Percentiles rank a stretch among this genome's conserved stretches.
Conservation (phyloP, 225 moss, liverwort and hornwort species). For the Pseudoscleropodium purum region DNA sequence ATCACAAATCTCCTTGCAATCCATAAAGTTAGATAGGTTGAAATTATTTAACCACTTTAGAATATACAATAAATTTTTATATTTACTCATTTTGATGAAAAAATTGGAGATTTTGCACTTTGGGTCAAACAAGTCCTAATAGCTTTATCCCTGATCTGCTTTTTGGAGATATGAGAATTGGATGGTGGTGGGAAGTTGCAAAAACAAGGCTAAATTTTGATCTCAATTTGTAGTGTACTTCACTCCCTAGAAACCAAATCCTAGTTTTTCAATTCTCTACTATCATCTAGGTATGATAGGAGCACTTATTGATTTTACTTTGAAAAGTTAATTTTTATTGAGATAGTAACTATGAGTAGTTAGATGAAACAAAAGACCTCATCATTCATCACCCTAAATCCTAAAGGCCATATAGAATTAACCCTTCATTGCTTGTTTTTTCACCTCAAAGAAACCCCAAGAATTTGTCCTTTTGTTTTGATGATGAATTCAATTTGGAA, state of each 20-base stretch:
- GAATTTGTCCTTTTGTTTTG: not conserved
- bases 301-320: not conserved
- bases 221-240: not conserved
- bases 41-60: not conserved
- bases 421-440: rapidly evolving
- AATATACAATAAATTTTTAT: not conserved
- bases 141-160: rapidly evolving
- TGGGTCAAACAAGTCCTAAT: no score
- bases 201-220: not conserved
- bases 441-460: not conserved
- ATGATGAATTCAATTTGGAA: not conserved
- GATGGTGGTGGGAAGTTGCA: not conserved
- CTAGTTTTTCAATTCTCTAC: not conserved
- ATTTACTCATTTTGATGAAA: not conserved
- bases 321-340: rapidly evolving
- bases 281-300: not conserved
- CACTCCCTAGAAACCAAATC: not conserved
- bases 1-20: no score
- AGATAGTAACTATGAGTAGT: no score
- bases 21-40: rapidly evolving
- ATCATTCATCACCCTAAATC: no score
- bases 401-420: rapidly evolving
- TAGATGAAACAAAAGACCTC: not conserved
- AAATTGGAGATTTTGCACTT: not conserved
- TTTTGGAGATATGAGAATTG: not conserved